Evolutionary conservation across 1,139 yeast species (phyloP), one percentile per base, ranked within the genome.

Genomic region (Blastobotrys persicus): DNA sequence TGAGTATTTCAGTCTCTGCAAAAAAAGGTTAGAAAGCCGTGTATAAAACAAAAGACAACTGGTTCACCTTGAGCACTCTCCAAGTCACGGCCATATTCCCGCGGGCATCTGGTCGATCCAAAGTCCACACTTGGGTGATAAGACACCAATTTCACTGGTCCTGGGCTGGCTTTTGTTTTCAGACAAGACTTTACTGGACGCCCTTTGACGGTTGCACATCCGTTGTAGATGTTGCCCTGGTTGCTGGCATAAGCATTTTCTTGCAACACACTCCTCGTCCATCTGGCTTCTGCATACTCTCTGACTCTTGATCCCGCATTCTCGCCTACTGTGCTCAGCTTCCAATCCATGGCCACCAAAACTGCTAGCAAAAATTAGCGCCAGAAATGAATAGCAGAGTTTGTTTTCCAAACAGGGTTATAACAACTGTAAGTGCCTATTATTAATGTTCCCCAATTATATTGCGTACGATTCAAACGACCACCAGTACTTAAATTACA

Each of bases 221-320:
- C 38, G 12, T 17, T 14, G 38, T 31, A 31, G n/a, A 34, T 16
- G 19, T 17, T 14, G 6, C 11, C 19, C 3, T 19, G 23, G 7
- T 17, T 18, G 28, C 19, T 37, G 4, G 6, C 41, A 3, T 19
- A 12, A 18, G 12, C 19, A 9, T 26, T 37, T 12, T 37, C 41
- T n/a, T 37, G 41, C 41, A 37, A 37, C 3, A 19, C 28, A 19
- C 19, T 17, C 28, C 28, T 23, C 13, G 26, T n/a, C 41, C 41
- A 37, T 18, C 19, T 37, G 5, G 41, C 28, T 14, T 37, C 41
- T 7, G 41, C 28, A 37, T 37, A 37, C 3, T 37, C 41, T 4
- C 19, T 19, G 16, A 37, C 19, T 37, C 11, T 37, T 18, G 23
- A 12, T 6, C 28, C 9, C 5, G 5, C 28, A 9, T 23, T 23